Base-by-base conservation (phyloP, 2,329 filamentous ascomycete species). In the Colletotrichum shisoi region DNA sequence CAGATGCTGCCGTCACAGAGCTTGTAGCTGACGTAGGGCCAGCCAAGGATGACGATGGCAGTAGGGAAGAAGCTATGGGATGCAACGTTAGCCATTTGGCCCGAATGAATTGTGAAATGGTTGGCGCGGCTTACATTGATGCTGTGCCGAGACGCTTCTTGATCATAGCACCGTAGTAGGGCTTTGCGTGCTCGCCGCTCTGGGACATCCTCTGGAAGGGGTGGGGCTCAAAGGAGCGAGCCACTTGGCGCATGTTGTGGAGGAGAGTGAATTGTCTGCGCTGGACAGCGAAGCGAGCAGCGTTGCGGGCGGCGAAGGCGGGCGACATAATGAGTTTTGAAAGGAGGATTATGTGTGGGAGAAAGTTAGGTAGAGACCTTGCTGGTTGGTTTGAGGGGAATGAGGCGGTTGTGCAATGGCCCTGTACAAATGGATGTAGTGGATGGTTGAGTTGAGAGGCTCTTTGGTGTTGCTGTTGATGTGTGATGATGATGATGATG, bases 111-210 rank as follows among this genome's bases (percentile, higher is more conserved):
- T 45, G 40, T 9, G 15, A n/a, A 1, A 21, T n/a, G 21, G 56
- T 1, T 21, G 24, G 4, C 24, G 31, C 40, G 59, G 73, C 79
- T 70, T 78, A 82, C 79, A 81, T 68, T 8, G 71, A 69, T 48
- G 74, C 71, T 46, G 69, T 70, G 44, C 57, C 73, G 21, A 76
- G 71, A 5, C 75, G 69, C 59, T 59, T 69, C 72, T 75, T 78
- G 54, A 76, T 19, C 57, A 79, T 74, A 60, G 74, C 75, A 65
- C 73, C 74, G 73, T 78, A 82, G 74, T 81, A 79, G 27, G 74
- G 74, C 63, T 75, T 74, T 31, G 77, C 62, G 31, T 69, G 68
- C 42, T 63, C 67, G 17, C 75, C 57, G 13, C 70, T 65, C 51
- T 66, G 57, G 62, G 78, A 74, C 63, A 79, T 72, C 27, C 77